Base-by-base conservation (phyloP, 768 basidiomycete species). In the Termitomyces bulborhizus region DNA sequence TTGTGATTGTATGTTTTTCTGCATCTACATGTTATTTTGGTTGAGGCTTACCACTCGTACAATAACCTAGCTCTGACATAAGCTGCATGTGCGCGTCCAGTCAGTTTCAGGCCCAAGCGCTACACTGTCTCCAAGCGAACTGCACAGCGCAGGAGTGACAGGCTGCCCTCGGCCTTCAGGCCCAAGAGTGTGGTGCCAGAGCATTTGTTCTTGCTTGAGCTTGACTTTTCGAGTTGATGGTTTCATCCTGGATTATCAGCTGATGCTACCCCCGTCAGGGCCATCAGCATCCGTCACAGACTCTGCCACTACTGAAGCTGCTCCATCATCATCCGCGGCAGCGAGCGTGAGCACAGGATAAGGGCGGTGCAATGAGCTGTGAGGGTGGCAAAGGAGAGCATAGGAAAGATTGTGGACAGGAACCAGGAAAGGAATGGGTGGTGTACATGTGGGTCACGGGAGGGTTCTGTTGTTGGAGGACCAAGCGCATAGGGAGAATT, bases 71-170 rank as follows among this genome's bases (percentile, higher is more conserved):
- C 53, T 42, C 59, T 32, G 50, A 66, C 36, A 0, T 42, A 4
- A 0, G 46, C 3, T 66, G 65, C 45, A 40, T 66, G 12, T 66
- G 65, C 51, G 34, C 51, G 1, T 60, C 51, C 1, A 6, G 42
- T 4, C 50, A 59, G 40, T 66, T 63, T 62, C 59, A 65, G 32
- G 42, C 29, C 3, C 56, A 58, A 18, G 63, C 63, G 15, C n/a
- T 21, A 0, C 24, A 51, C 6, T 66, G 65, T 40, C 41, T 66
- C 5, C 7, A 39, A 27, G 6, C n/a, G 57, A 13, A 36, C 12
- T 63, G 65, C 45, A 52, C 64, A 1, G 12, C 37, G 3, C 45
- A 34, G 6, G 65, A 66, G 0, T 6, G 46, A 4, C 24, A 56
- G 16, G 31, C 42, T n/a, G 63, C 65, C 5, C 6, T 57, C 5